Evolutionary conservation across 2,329 filamentous ascomycete species (phyloP), one percentile per base, ranked within the genome.

Genomic region (Fusarium coicis): DNA sequence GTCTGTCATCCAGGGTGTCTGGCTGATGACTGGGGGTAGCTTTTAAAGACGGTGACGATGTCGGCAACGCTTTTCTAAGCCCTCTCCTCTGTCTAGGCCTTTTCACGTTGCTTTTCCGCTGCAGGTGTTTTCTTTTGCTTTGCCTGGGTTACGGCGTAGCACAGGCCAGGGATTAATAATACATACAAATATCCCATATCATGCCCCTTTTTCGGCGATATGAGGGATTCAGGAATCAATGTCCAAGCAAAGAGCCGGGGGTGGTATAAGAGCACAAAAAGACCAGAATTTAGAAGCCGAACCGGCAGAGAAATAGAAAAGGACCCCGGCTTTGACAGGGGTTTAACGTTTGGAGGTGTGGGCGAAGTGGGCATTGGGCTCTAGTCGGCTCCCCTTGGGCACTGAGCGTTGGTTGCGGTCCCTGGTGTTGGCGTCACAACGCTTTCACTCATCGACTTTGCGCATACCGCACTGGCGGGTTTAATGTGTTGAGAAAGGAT

Each of bases 301-400:
- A 60, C 67, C 70, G 70, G 70, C 70, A 66, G 59, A 73, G 70
- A 63, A 74, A 70, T 52, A 74, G 56, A 23, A 60, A 44, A 39
- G 36, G 40, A 66, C 62, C 63, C 71, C 66, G 63, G 55, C 63
- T 44, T 61, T 59, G 57, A 47, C 74, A 76, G 74, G 74, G 74
- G 74, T 69, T 59, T 65, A 70, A 72, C 64, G 67, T 67, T 76
- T 73, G 58, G 67, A 70, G 74, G 73, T 74, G 75, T 74, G 73
- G 57, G 68, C 67, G 57, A 74, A 77, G 75, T 76, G 75, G 75
- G 75, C 74, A 77, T 76, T 76, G 74, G 73, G 72, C 66, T 74
- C 64, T 72, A 61, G 64, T 55, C 62, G 59, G 49, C 67, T 74
- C 67, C 71, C 71, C 71, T 74, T 74, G 71, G 71, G 71, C 71